Conservation (phyloP, 495 filamentous ascomycete genomes). For the Penicillium odoratum region DNA sequence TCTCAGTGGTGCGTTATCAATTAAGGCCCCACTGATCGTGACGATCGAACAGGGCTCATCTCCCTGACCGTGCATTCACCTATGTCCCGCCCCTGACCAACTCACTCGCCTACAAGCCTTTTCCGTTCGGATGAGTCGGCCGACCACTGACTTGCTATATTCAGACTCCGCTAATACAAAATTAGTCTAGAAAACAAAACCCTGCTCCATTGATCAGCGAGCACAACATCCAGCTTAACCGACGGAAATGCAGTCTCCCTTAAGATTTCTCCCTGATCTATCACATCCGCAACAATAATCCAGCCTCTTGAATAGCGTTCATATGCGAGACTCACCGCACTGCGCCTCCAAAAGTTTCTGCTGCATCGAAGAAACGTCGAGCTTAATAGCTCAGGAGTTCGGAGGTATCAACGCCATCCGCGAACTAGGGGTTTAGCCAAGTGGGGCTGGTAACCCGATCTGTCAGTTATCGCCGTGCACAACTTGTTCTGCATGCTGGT, state of each 20-base stretch:
- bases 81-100: not conserved
- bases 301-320: not conserved
- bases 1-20: constrained; percentile 1
- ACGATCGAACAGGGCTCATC: constrained; percentile 24
- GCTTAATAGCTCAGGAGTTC: constrained; percentile 4
- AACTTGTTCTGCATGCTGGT: constrained; percentile 1
- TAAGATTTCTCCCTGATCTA: constrained; percentile 13
- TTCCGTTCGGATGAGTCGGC: constrained; percentile 11
- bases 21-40: constrained; percentile 19
- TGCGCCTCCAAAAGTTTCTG: not conserved
- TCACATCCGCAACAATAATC: not conserved
- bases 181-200: not conserved
- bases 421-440: constrained; percentile 17
- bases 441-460: constrained; percentile 18
- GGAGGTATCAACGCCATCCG: constrained; percentile 18
- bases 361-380: not conserved
- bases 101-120: constrained; percentile 2
- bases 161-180: not conserved
- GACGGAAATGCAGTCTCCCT: constrained; percentile 15
- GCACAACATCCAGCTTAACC: constrained; percentile 7
- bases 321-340: constrained; percentile 9
- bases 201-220: constrained; percentile 2
- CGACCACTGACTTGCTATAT: not conserved
- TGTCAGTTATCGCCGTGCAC: constrained; percentile 12
- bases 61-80: constrained; percentile 12